phyloP scores from a whole-genome alignment of 1,284 basidiomycete genomes.

The Tylopilus sp. region DNA sequence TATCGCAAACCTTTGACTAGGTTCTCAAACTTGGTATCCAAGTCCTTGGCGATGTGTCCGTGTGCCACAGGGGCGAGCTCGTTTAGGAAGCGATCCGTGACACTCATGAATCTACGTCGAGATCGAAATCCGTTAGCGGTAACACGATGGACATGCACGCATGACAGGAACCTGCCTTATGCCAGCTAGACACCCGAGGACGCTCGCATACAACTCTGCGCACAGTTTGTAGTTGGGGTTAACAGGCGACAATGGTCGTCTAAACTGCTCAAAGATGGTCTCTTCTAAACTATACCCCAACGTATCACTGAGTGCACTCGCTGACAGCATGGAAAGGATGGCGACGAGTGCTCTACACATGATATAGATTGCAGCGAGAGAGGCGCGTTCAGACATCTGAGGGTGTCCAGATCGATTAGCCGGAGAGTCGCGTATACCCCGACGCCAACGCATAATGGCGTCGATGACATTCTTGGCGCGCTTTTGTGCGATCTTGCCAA shows the following conservation, averaged over 20 bases:
- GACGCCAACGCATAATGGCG: constrained; percentile 85
- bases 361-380: constrained; percentile 81
- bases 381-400: constrained; percentile 64
- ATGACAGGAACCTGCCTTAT: constrained; percentile 51
- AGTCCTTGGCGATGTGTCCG: constrained; percentile 75
- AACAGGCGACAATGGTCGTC: constrained; percentile 59
- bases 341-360: constrained; percentile 84
- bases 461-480: constrained; percentile 85
- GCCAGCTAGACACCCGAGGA: constrained; percentile 80
- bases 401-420: constrained; percentile 43
- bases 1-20: constrained; percentile 77
- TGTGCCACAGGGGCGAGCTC: constrained; percentile 75
- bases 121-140: not conserved
- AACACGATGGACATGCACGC: not conserved
- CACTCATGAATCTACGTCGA: constrained; percentile 70
- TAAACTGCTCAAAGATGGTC: constrained; percentile 84
- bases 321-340: constrained; percentile 70
- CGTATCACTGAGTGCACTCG: constrained; percentile 74
- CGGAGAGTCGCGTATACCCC: constrained; percentile 70
- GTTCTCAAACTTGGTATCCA: constrained; percentile 79
- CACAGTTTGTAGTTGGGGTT: constrained; percentile 78
- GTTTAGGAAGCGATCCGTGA: constrained; percentile 81
- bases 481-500: constrained; percentile 85
- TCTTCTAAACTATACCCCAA: constrained; percentile 80
- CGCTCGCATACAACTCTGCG: constrained; percentile 77